These are phyloP conservation scores for Ganoderma multipileum DNA, from an alignment of 1,284 basidiomycete genomes.

Conservation along the genomic window DNA sequence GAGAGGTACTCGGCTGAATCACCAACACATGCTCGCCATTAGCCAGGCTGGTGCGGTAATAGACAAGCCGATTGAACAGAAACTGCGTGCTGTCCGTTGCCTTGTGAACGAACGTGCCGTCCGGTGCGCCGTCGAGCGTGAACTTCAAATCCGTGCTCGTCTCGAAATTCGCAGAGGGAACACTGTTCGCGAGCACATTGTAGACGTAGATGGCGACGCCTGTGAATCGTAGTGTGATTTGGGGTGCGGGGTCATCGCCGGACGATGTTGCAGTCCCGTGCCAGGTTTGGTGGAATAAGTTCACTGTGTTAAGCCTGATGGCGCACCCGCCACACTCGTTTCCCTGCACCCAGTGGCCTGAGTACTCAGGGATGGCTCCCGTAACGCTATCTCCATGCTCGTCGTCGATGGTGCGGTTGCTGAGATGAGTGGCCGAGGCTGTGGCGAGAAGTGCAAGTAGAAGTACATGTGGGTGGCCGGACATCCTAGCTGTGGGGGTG, in stretches of 20 bases:
- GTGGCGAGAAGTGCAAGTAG: not conserved
- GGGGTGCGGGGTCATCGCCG: not conserved
- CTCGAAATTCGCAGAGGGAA: not conserved
- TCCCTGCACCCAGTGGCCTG: not conserved
- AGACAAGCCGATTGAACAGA: slow-evolving; percentile 41
- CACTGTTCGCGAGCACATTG: slow-evolving; percentile 38
- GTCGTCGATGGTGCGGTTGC: slow-evolving; percentile 14
- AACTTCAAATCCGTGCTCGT: slow-evolving; percentile 39
- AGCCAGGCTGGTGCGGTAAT: slow-evolving; percentile 26
- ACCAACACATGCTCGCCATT: slow-evolving; percentile 28
- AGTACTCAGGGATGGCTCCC: not conserved
- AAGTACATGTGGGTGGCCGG: not conserved
- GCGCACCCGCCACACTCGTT: not conserved
- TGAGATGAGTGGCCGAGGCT: not conserved
- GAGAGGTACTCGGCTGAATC: slow-evolving; percentile 7
- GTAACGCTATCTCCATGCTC: slow-evolving; percentile 6
- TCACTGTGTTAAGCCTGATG: not conserved
- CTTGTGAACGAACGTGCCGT: slow-evolving; percentile 32
- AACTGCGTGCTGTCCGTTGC: slow-evolving; percentile 11
- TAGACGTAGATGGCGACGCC: slow-evolving; percentile 38
- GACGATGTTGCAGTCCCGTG: not conserved
- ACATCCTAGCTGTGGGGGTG: not conserved
- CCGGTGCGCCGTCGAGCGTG: slow-evolving; percentile 39
- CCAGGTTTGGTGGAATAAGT: not conserved
- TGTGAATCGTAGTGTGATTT: slow-evolving; percentile 7